These are phyloP conservation scores for Colletotrichum sansevieriae DNA, from an alignment of 2,329 filamentous ascomycete species.

Conservation along the genomic window DNA sequence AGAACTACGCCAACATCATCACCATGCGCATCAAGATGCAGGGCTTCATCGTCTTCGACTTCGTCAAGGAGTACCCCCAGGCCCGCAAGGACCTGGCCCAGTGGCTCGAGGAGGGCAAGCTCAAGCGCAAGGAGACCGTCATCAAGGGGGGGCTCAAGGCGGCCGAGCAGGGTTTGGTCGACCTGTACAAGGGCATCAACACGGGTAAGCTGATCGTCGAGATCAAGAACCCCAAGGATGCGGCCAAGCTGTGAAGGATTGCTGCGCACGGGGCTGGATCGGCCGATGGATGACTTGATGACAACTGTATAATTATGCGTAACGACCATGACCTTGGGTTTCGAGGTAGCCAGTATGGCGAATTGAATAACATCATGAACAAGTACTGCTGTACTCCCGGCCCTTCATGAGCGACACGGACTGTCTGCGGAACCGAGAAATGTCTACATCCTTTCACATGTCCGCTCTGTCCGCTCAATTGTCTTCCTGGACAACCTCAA, in stretches of 20 bases:
- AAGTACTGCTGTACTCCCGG: too few species aligned
- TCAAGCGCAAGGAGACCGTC: slow-evolving; percentile 79
- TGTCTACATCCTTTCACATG: too few species aligned
- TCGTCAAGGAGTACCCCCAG: slow-evolving; percentile 65
- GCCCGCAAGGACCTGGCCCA: slow-evolving; percentile 72
- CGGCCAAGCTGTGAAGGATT: slow-evolving; percentile 30
- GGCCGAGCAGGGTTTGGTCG: slow-evolving; percentile 73
- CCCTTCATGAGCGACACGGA: too few species aligned
- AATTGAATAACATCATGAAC: not conserved
- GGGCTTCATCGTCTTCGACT: slow-evolving; percentile 83
- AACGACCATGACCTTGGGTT: slow-evolving; percentile 18
- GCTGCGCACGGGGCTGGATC: not conserved
- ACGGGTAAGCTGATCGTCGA: slow-evolving; percentile 75
- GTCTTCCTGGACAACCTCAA: too few species aligned
- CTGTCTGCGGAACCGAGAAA: too few species aligned
- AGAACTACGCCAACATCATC: slow-evolving; percentile 66
- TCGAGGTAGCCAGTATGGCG: not conserved
- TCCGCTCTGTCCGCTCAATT: too few species aligned
- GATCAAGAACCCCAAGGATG: slow-evolving; percentile 54
- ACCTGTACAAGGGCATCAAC: slow-evolving; percentile 77
- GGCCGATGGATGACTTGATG: slow-evolving; percentile 29
- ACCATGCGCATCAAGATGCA: slow-evolving; percentile 72
- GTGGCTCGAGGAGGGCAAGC: slow-evolving; percentile 79
- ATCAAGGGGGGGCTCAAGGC: slow-evolving; percentile 75
- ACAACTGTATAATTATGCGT: slow-evolving; percentile 29